Base-by-base conservation (phyloP, 306 rosid genomes). In the Malus asiatica region DNA sequence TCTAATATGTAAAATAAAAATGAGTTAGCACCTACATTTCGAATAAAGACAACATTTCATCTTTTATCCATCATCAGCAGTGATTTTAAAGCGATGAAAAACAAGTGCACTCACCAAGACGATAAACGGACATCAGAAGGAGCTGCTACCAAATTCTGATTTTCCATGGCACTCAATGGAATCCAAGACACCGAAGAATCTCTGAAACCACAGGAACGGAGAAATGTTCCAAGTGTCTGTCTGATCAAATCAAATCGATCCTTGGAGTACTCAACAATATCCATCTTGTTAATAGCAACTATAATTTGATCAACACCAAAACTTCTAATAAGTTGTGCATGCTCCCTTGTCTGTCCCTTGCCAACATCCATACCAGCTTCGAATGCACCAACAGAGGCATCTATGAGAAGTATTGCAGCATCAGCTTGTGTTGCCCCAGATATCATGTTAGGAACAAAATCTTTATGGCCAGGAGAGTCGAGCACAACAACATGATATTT, bases 341-440 rank as follows among this genome's bases (percentile, higher is more conserved):
- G 99, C 82, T 95, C 99, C 86, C 82, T 87, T 70, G 99, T 95
- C 82, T 90, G 97, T 64, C 99, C 99, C 86, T 92, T 92, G 79
- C 79, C 63, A 71, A 90, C 75, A 76, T 93, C 97, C 90, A 95
- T 82, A 48, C 99, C 97, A 52, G 99, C 88, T 87, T 95, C 99
- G 75, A 88, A 95, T 35, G 97, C 76, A 83, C 99, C 99, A 79
- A 79, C 27, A 3, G 99, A 95, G 32, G 99, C 97, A 88, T 95
- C 99, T 74, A 95, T 82, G 57, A 95, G 93, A 73, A 95, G 92
- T 79, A 90, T 74, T 48, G 99, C 99, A 53, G 97, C 97, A 87
- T 95, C 99, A 70, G 99, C 99, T 80, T 95, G 99, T 57, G 93
- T 89, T 76, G 99, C 96, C 30, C 99, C 99, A 45, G 97, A 95